Conservation (phyloP, 371 early-diverging fungal species). For the Catenaria anguillulae region DNA sequence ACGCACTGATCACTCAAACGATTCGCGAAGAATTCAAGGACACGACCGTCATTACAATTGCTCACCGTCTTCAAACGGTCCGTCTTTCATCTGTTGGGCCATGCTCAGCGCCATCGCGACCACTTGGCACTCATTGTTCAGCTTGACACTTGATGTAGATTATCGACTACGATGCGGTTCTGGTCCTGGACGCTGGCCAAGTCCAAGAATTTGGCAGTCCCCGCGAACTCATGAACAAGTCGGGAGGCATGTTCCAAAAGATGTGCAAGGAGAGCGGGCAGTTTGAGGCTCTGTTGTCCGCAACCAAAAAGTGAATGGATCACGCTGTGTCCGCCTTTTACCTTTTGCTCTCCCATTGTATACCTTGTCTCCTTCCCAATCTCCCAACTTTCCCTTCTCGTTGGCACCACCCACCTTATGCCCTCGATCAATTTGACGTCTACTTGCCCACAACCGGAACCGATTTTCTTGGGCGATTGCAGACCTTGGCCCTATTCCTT, state of each 20-base stretch:
- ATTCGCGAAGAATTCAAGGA: conserved; percentile 45
- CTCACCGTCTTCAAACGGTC: conserved; percentile 57
- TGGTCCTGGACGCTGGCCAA: conserved; percentile 60
- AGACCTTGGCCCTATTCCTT: too few relatives aligned
- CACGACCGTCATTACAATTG: conserved; percentile 62
- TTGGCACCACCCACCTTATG: too few relatives aligned
- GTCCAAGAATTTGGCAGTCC: conserved; percentile 45
- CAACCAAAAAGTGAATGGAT: not conserved
- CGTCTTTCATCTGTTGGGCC: too few relatives aligned
- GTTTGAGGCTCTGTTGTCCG: not conserved
- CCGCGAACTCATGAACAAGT: not conserved
- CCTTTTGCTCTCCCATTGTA: too few relatives aligned
- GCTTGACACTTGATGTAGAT: not conserved
- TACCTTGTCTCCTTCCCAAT: too few relatives aligned
- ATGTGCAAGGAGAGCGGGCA: conserved; percentile 5
- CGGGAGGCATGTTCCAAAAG: not conserved
- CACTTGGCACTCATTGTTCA: too few relatives aligned
- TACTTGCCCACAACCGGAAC: too few relatives aligned
- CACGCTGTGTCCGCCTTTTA: too few relatives aligned
- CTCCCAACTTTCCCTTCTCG: too few relatives aligned
- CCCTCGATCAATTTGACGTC: too few relatives aligned
- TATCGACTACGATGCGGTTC: conserved; percentile 56
- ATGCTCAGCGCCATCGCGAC: too few relatives aligned
- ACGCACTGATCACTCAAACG: conserved; percentile 44
- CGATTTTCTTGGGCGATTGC: too few relatives aligned